Conservation (phyloP, 768 basidiomycete genomes). For the Phylloporus rhodoxanthus region DNA sequence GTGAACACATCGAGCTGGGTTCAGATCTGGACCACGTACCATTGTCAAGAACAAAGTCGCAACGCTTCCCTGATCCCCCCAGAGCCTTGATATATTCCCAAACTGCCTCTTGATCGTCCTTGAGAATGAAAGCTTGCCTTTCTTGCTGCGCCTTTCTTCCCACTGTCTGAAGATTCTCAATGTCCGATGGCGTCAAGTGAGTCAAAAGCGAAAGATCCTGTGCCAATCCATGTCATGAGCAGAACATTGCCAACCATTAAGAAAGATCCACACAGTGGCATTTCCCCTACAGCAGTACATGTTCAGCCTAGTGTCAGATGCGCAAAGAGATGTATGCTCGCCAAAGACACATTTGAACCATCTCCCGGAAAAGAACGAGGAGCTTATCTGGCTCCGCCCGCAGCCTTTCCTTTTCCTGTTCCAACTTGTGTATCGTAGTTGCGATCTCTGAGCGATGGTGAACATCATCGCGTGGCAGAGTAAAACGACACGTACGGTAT, state of each 20-base stretch:
- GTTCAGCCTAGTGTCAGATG: constrained; percentile 3
- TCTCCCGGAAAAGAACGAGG: constrained; percentile 66
- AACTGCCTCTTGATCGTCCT: constrained; percentile 69
- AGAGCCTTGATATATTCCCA: constrained; percentile 68
- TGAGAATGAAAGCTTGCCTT: constrained; percentile 73
- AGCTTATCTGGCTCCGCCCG: constrained; percentile 48
- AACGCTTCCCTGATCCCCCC: constrained; percentile 36
- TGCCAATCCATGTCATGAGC: background rate
- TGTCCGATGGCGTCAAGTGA: constrained; percentile 75
- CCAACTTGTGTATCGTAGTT: constrained; percentile 62
- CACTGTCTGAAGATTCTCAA: constrained; percentile 75
- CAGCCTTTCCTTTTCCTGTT: constrained; percentile 40
- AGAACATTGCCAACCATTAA: background rate
- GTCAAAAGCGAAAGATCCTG: constrained; percentile 90
- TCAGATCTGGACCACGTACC: constrained; percentile 38
- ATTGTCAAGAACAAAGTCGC: constrained; percentile 92
- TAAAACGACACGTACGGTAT: constrained; percentile 48
- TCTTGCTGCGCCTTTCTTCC: constrained; percentile 75
- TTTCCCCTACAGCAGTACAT: constrained; percentile 63
- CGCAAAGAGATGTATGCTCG: background rate
- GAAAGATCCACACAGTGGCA: constrained; percentile 60
- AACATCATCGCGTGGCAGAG: background rate
- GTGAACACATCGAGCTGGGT: background rate
- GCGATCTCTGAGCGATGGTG: constrained; percentile 54
- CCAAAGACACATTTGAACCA: constrained; percentile 91